Conservation (phyloP, 352 stramenopile species). For the Hyaloperonospora brassicae region DNA sequence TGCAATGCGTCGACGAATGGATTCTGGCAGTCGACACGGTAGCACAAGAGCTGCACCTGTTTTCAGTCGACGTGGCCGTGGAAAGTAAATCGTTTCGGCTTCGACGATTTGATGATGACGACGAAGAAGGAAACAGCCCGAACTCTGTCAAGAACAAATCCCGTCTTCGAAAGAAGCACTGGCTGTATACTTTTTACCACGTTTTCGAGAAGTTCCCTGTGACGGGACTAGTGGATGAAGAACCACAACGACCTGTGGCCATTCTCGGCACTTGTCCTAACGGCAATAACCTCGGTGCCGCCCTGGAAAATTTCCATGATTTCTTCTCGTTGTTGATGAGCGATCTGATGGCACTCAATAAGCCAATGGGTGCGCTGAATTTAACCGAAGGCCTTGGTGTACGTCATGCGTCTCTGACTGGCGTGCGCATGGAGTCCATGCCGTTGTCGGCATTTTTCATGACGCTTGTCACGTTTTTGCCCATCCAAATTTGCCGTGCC, state of each 20-base stretch:
- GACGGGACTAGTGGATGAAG: not conserved
- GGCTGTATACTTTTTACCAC: slow-evolving; percentile 8
- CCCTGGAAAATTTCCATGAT: slow-evolving; percentile 15
- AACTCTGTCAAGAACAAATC: slow-evolving; percentile 8
- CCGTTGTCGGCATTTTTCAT: slow-evolving; percentile 27
- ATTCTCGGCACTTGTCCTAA: slow-evolving; percentile 10
- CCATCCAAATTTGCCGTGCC: slow-evolving; percentile 64
- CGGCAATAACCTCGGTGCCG: not conserved
- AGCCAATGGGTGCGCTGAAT: slow-evolving; percentile 28
- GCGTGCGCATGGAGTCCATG: slow-evolving; percentile 6
- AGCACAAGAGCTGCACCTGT: slow-evolving; percentile 13
- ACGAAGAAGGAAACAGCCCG: not conserved
- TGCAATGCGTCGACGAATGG: slow-evolving; percentile 19
- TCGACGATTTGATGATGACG: slow-evolving; percentile 17
- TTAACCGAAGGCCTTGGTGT: slow-evolving; percentile 16
- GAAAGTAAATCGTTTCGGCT: slow-evolving; percentile 57
- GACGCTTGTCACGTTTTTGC: slow-evolving; percentile 54
- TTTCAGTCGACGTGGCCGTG: slow-evolving; percentile 31
- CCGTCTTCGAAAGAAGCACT: slow-evolving; percentile 21
- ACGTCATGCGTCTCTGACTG: slow-evolving; percentile 1
- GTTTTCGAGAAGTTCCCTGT: slow-evolving; percentile 3
- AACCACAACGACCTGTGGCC: slow-evolving; percentile 1
- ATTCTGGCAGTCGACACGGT: slow-evolving; percentile 37
- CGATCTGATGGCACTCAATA: slow-evolving; percentile 32
- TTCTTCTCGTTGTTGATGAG: slow-evolving; percentile 35